These are phyloP conservation scores for Blepharisma japonicum DNA, from an alignment of 73 alveolate species.

Conservation along the genomic window DNA sequence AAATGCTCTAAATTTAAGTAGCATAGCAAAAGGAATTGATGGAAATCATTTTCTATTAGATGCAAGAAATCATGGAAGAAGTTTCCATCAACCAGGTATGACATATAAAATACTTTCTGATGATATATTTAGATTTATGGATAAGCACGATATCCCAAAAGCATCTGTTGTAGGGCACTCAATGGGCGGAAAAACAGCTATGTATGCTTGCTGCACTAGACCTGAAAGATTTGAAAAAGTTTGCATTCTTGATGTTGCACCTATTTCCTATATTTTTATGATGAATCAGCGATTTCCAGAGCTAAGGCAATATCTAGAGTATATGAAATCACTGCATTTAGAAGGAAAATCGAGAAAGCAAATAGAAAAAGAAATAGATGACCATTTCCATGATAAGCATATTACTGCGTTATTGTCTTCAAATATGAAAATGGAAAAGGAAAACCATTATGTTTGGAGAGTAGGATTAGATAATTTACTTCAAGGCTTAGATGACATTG, in stretches of 20 bases:
- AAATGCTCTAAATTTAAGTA: neutral
- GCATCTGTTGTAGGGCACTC: constrained; percentile 65
- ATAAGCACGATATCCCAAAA: constrained; percentile 35
- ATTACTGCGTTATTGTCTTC: neutral
- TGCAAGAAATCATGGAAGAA: constrained; percentile 55
- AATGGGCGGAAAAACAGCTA: constrained; percentile 67
- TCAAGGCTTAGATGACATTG: constrained; percentile 21
- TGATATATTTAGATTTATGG: constrained; percentile 59
- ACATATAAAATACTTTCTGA: constrained; percentile 49
- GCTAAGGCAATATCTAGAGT: constrained; percentile 16
- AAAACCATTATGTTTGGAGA: neutral
- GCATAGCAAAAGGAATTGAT: neutral
- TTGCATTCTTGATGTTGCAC: constrained; percentile 57
- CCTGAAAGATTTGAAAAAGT: constrained; percentile 59
- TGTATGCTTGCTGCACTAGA: constrained; percentile 42
- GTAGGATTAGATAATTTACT: neutral
- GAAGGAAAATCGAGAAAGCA: neutral
- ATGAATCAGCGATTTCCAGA: neutral
- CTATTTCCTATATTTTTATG: constrained; percentile 34
- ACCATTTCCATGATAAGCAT: neutral
- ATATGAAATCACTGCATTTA: neutral
- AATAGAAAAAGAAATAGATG: neutral
- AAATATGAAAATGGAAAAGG: neutral
- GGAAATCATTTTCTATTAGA: constrained; percentile 39
- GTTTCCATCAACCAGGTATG: constrained; percentile 52